These are phyloP conservation scores for Clarireedia sp. DNA, from an alignment of 2,329 filamentous ascomycete genomes.

Conservation along the genomic window DNA sequence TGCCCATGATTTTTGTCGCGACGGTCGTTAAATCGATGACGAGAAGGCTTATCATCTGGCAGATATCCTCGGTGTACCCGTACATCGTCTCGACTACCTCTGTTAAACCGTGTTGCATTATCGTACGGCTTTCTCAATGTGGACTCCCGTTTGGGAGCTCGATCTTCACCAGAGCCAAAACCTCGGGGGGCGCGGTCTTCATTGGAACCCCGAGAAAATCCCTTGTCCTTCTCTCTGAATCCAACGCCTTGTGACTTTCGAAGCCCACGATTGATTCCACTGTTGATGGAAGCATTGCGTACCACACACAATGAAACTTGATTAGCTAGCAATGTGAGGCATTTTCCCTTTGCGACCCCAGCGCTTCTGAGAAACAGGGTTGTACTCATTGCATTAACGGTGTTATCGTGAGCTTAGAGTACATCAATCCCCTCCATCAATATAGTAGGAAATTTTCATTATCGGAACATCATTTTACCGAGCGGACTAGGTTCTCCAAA, in stretches of 20 bases:
- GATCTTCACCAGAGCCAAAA: background rate
- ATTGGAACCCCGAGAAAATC: background rate
- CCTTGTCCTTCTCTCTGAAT: slow-evolving; percentile 21
- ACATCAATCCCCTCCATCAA: background rate
- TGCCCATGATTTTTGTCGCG: background rate
- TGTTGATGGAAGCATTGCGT: slow-evolving; percentile 52
- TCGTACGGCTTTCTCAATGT: background rate
- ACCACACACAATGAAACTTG: slow-evolving; percentile 7
- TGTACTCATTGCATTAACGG: slow-evolving; percentile 19
- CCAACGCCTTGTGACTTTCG: slow-evolving; percentile 38
- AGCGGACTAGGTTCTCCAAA: background rate
- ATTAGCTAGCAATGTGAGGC: background rate
- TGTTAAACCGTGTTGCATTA: background rate
- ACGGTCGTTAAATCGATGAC: background rate
- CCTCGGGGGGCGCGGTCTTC: background rate
- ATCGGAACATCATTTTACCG: slow-evolving; percentile 1
- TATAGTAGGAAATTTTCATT: background rate
- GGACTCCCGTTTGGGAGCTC: background rate
- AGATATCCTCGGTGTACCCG: background rate
- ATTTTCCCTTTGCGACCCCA: slow-evolving; percentile 10
- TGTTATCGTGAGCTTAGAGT: background rate
- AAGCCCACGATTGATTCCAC: slow-evolving; percentile 62
- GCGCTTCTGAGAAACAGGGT: slow-evolving; percentile 13
- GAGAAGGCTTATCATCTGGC: background rate
- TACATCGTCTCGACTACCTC: background rate